Evolutionary conservation across 306 rosid species (phyloP).

Genomic region (Quillaja saponaria): DNA sequence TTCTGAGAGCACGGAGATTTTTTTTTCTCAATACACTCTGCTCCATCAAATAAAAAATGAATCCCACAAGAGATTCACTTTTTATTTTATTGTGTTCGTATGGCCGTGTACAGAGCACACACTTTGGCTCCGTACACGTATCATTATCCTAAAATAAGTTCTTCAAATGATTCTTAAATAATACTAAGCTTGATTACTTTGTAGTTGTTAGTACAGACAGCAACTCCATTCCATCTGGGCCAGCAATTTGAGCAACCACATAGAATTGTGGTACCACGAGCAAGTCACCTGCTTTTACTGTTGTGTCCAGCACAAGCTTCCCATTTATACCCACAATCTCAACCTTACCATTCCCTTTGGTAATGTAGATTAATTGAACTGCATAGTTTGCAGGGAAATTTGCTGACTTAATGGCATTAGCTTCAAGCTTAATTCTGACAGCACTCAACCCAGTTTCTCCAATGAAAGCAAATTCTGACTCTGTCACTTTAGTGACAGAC

Average conservation of each 20-base stretch:
- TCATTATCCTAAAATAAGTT: too few species aligned
- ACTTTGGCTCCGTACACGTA: too few species aligned
- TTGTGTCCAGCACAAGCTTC: constrained; percentile 36
- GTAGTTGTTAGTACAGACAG: constrained; percentile 40
- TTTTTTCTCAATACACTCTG: too few species aligned
- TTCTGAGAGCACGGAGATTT: too few species aligned
- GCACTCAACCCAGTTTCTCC: constrained; percentile 50
- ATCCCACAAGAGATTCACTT: too few species aligned
- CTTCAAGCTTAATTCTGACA: constrained; percentile 38
- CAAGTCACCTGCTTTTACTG: constrained; percentile 52
- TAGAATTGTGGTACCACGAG: constrained; percentile 57
- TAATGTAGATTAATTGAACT: constrained; percentile 53
- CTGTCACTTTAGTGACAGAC: constrained; percentile 33
- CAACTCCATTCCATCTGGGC: constrained; percentile 50
- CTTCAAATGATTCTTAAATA: too few species aligned
- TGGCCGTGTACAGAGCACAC: too few species aligned
- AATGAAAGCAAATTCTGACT: constrained; percentile 44
- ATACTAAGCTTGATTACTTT: too few species aligned
- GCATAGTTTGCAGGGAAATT: constrained; percentile 30
- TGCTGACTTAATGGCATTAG: constrained; percentile 44
- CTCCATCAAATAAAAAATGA: too few species aligned
- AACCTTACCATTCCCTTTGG: constrained; percentile 46
- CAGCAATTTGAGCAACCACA: constrained; percentile 50
- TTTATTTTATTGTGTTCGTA: too few species aligned
- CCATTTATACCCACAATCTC: constrained; percentile 54